Evolutionary conservation across 768 basidiomycete species (phyloP).

Genomic region (Rhizopogon roseolus): DNA sequence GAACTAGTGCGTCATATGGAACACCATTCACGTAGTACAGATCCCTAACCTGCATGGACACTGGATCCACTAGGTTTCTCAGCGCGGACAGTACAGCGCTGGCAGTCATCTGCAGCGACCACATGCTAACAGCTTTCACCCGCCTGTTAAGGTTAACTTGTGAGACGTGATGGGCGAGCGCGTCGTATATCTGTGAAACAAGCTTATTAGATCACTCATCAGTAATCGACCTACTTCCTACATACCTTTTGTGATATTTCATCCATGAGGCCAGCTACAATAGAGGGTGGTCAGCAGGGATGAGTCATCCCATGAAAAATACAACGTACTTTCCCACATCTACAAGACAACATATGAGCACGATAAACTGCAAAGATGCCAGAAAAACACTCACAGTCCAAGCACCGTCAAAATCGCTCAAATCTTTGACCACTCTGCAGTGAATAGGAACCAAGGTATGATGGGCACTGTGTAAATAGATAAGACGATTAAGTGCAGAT

Average conservation of each 20-base stretch:
- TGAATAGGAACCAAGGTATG: slow-evolving; percentile 92
- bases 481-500: not conserved
- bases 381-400: slow-evolving; percentile 72
- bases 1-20: slow-evolving; percentile 24
- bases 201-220: not conserved
- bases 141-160: slow-evolving; percentile 87
- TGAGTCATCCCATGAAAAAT: not conserved
- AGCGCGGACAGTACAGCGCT: slow-evolving; percentile 79
- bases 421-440: slow-evolving; percentile 79
- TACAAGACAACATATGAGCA: slow-evolving; percentile 24
- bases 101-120: slow-evolving; percentile 94
- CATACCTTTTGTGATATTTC: slow-evolving; percentile 80
- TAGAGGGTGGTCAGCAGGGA: slow-evolving; percentile 7
- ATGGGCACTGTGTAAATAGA: slow-evolving; percentile 60
- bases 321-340: slow-evolving; percentile 87
- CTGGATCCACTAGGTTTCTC: slow-evolving; percentile 71
- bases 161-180: slow-evolving; percentile 91
- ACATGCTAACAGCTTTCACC: slow-evolving; percentile 85
- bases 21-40: slow-evolving; percentile 25
- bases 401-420: slow-evolving; percentile 89
- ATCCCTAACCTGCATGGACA: slow-evolving; percentile 25
- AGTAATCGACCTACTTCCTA: not conserved
- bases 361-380: slow-evolving; percentile 2
- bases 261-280: slow-evolving; percentile 83
- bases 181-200: slow-evolving; percentile 70